Percentiles rank a stretch among this genome's conserved stretches.
Conservation (phyloP, 78 protist species). For the Cavenderia fasciculata region DNA sequence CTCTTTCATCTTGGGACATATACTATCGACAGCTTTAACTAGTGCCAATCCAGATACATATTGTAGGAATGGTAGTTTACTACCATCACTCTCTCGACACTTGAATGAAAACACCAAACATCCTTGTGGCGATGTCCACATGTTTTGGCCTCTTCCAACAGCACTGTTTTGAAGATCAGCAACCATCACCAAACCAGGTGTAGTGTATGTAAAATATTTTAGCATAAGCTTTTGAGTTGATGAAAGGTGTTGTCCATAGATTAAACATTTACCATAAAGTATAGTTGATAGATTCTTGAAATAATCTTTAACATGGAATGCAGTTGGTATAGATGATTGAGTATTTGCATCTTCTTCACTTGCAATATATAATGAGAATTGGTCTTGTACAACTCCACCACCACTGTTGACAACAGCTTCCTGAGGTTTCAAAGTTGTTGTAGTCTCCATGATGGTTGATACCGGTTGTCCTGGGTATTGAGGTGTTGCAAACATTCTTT, state of each 20-base stretch:
- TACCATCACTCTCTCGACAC: slow-evolving; percentile 31
- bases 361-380: too few relatives aligned
- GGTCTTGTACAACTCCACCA: too few relatives aligned
- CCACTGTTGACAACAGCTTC: too few relatives aligned
- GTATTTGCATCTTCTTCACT: too few relatives aligned
- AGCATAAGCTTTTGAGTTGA: slow-evolving; percentile 34
- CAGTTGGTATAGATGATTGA: too few relatives aligned
- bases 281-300: slow-evolving; percentile 4
- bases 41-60: slow-evolving; percentile 56
- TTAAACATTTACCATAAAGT: slow-evolving; percentile 19
- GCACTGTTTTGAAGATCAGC: slow-evolving; percentile 41
- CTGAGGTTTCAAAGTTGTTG: too few relatives aligned
- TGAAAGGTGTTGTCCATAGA: slow-evolving; percentile 2
- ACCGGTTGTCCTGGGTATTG: too few relatives aligned
- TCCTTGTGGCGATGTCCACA: slow-evolving; percentile 60
- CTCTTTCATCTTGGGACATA: too few relatives aligned
- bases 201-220: slow-evolving; percentile 19
- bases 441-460: too few relatives aligned
- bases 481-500: too few relatives aligned
- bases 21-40: slow-evolving; percentile 26
- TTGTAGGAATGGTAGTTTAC: slow-evolving; percentile 44
- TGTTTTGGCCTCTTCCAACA: slow-evolving; percentile 58
- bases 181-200: slow-evolving; percentile 24
- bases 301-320: neutral
- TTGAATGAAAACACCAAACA: slow-evolving; percentile 56